These are phyloP conservation scores for Dendrobium chrysotoxum DNA, from an alignment of 106 monocot species.

Conservation along the genomic window DNA sequence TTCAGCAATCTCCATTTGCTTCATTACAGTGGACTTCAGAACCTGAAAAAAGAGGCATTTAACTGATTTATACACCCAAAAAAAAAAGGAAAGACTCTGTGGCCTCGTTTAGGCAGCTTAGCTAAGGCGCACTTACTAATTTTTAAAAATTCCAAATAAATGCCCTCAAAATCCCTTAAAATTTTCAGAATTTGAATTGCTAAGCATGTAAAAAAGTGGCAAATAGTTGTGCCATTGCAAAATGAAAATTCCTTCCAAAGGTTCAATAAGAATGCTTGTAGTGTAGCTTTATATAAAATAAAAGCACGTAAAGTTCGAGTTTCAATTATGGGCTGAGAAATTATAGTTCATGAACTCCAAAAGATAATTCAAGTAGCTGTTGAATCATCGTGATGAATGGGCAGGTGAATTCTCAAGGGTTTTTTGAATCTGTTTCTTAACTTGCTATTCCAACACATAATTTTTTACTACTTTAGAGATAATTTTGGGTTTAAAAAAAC, in stretches of 20 bases:
- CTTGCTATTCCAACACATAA: too few relatives aligned
- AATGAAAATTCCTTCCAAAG: neutral
- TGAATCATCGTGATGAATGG: neutral
- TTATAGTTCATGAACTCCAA: neutral
- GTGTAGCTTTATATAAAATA: neutral
- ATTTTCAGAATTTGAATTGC: neutral
- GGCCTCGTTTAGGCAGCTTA: too few relatives aligned
- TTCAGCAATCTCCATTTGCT: slow-evolving; percentile 61
- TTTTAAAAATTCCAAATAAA: too few relatives aligned
- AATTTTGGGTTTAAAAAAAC: too few relatives aligned
- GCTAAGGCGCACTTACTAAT: too few relatives aligned
- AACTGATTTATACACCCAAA: neutral
- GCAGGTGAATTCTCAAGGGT: too few relatives aligned
- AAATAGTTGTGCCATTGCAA: neutral
- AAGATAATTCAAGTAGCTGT: neutral
- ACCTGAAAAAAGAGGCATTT: slow-evolving; percentile 24
- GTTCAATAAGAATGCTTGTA: neutral
- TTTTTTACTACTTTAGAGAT: too few relatives aligned
- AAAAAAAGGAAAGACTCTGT: neutral
- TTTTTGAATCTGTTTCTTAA: too few relatives aligned
- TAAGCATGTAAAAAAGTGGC: neutral
- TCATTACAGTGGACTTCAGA: slow-evolving; percentile 48
- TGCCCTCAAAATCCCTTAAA: too few relatives aligned
- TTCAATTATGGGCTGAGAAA: neutral
- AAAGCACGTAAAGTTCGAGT: neutral